These are phyloP conservation scores for Apostasia ramifera DNA, from an alignment of 106 monocot genomes.

Conservation along the genomic window DNA sequence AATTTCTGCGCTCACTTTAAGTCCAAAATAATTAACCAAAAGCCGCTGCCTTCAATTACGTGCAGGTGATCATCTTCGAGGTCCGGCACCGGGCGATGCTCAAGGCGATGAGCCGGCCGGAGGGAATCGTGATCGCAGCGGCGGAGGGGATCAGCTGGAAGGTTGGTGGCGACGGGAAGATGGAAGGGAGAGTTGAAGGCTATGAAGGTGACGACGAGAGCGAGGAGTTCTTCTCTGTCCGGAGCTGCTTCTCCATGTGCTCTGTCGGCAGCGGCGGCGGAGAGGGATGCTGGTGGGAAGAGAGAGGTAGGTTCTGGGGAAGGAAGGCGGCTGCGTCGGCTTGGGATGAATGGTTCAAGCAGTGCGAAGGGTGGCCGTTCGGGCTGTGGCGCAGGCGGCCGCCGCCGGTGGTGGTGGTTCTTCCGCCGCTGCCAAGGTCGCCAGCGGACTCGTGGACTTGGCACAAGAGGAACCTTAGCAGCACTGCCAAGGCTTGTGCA, in stretches of 20 bases:
- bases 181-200: not conserved
- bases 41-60: not conserved
- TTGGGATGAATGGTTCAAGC: conserved; percentile 39
- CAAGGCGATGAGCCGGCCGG: conserved; percentile 16
- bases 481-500: conserved; percentile 1
- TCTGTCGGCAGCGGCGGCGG: conserved; percentile 15
- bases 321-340: conserved; percentile 4
- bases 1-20: not conserved
- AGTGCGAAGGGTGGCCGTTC: conserved; percentile 86
- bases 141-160: conserved; percentile 12
- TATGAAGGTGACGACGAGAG: conserved; percentile 15
- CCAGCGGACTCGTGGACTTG: conserved; percentile 75
- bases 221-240: conserved; percentile 73
- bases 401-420: not conserved
- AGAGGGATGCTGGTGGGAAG: not conserved
- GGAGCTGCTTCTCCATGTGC: conserved; percentile 46
- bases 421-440: conserved; percentile 59
- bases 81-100: conserved; percentile 20
- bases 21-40: not conserved
- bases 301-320: not conserved
- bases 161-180: not conserved
- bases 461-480: conserved; percentile 25
- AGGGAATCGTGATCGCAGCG: not conserved
- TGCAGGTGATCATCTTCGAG: conserved; percentile 36
- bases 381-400: conserved; percentile 43